Base-by-base conservation (phyloP, 1,139 yeast genomes). In the Yamadazyma oceani region DNA sequence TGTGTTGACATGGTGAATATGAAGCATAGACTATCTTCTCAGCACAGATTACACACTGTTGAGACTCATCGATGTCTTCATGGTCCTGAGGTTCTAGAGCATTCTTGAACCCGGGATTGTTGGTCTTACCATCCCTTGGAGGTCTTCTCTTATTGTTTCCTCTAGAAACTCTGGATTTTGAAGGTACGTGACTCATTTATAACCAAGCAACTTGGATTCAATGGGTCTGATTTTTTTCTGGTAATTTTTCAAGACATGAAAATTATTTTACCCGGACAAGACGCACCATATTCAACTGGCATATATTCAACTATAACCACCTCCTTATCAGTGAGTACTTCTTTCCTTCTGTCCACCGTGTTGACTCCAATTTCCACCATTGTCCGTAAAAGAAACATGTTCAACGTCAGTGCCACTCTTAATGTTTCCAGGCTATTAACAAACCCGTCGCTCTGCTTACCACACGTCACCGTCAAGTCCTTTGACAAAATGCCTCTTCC, bases 1-100 rank as follows among this genome's bases (percentile, higher is more conserved):
- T 73, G 57, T 92, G 97, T 50, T 82, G 82, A 62, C 99, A 92
- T 1, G 90, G 86, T 2, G 92, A 78, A 12, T 85, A 59, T 0
- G 96, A 86, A 2, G 81, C 80, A 52, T 73, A 76, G 16, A 50
- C 52, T 30, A 89, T 71, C 31, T 65, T 68, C 35, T 86, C 84
- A 1, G 97, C 95, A 66, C 99, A 92, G 40, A 92, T 87, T 27
- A 89, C 62, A 66, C 97, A 90, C 19, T 68, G 60, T 17, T 63
- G 56, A 15, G 49, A 51, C 19, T 74, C 78, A 19, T 74, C 78
- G 13, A 54, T 34, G 8, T 58, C 62, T 7, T 16, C 21, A 12
- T 32, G 33, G 10, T 22, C 31, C 58, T 65, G 39, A 5, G 58
- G 67, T 1, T 57, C 66, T n/a, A 48, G 35, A 10, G 31, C 19